Evolutionary conservation across 768 basidiomycete species (phyloP), one percentile per base, ranked within the genome.

Genomic region (Neoboletus magnificus): DNA sequence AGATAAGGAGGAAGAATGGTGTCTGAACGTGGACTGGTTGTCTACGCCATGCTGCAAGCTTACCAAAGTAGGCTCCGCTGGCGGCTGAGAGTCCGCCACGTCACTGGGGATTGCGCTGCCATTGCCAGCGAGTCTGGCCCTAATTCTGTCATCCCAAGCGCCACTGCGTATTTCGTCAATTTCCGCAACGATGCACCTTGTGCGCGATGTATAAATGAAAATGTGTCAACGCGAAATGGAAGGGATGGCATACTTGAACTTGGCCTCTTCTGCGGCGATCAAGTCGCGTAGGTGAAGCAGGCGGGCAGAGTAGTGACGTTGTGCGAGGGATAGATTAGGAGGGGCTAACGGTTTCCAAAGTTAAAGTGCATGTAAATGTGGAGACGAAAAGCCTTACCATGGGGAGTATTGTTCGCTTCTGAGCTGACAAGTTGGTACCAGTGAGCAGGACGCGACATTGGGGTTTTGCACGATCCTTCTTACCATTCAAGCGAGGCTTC

Each of bases 141-240:
- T 71, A 18, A 87, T 80, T 60, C 72, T 73, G 47, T 77, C 74
- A 62, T 89, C 87, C 81, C 84, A 83, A 50, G 72, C 70, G 1
- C 91, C 90, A 13, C 79, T 74, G 27, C 85, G 84, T 57, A 93
- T 88, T 2, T 84, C 83, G 48, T 89, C 83, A 43, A 94, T 90
- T 71, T 95, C 93, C 4, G 79, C 72, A 20, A 85, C 77, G 15
- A 93, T 76, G 33, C 71, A 72, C 70, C 91, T 92, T 9, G 9
- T 18, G 36, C 13, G 36, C 13, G 20, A 40, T 25, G 20, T 5
- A 44, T n/a, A 33, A 23, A 50, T 59, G 46, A 45, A 20, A 18
- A 33, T 23, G n/a, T 10, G 49, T 29, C 16, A 22, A 45, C 18
- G 13, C 2, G n/a, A 43, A 33, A 35, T 15, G 13, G 30, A 44